Conservation (phyloP, 768 basidiomycete genomes). For the Boletus sp. region DNA sequence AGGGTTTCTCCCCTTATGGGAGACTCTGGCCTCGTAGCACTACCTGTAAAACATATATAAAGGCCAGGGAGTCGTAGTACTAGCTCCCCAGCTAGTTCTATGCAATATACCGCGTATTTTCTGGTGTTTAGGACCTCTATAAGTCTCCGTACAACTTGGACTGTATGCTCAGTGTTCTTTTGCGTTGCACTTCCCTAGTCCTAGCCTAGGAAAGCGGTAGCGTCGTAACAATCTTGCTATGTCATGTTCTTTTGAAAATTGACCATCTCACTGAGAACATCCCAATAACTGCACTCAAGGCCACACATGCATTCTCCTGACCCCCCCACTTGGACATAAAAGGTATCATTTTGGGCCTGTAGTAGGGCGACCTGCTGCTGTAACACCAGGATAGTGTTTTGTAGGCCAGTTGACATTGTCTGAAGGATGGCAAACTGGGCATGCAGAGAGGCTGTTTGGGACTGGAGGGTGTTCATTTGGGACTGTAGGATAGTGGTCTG, state of each 20-base stretch:
- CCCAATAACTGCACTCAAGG: slow-evolving; percentile 63
- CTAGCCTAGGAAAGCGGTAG: no score
- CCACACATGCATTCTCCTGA: slow-evolving; percentile 54
- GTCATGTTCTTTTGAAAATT: slow-evolving; percentile 71
- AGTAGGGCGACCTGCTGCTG: slow-evolving; percentile 30
- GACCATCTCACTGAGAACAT: slow-evolving; percentile 68
- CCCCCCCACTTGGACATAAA: slow-evolving; percentile 29
- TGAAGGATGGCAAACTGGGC: slow-evolving; percentile 33
- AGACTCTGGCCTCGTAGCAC: no score
- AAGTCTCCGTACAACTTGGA: no score
- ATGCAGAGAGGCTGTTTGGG: slow-evolving; percentile 34
- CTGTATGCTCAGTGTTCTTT: no score
- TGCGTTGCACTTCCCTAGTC: no score
- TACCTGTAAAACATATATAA: no score
- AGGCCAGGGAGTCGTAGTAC: no score
- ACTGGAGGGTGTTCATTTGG: slow-evolving; percentile 25
- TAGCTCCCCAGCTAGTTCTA: no score
- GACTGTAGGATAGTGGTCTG: slow-evolving; percentile 29
- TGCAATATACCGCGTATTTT: no score
- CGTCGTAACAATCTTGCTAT: slow-evolving; percentile 86
- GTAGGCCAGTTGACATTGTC: slow-evolving; percentile 27
- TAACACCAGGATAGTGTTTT: slow-evolving; percentile 22
- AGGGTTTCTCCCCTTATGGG: no score
- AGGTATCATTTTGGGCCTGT: slow-evolving; percentile 29
- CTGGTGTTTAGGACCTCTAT: no score